Base-by-base conservation (phyloP, 331 rosid genomes). In the Saraca asoca region DNA sequence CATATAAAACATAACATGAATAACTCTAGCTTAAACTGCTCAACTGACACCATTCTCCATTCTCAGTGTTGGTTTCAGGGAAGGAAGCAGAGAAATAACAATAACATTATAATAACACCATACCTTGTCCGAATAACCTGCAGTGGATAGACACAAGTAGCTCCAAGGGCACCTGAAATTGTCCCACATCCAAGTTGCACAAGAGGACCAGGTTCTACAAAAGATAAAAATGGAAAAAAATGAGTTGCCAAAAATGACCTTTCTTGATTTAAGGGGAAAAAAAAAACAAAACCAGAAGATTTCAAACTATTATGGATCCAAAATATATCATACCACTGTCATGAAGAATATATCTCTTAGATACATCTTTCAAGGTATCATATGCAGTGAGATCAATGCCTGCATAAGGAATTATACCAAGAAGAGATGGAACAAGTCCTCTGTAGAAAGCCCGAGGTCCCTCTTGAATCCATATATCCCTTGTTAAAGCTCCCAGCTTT, bases 121-220 rank as follows among this genome's bases (percentile, higher is more conserved):
- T 88, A 88, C 95, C 95, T 85, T 20, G 95, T 88, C 19, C 95
- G 85, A 61, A 88, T 76, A 78, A 88, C 95, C 80, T 88, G 95
- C 80, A 88, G 72, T 0, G 95, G 95, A 70, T 88, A 88, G 76
- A 85, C 91, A 79, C 88, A 88, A 13, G 90, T 83, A 51, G 95
- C 95, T 58, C 91, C 91, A 54, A 85, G 83, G 48, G 92, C 95
- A 60, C 88, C 95, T 5, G 95, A 88, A 66, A 88, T 58, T 39
- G 91, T 88, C 71, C 95, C 95, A 73, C 95, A 88, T 24, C 95
- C 95, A 50, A 88, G 78, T 74, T 88, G 95, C 38, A 83, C 72
- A 0, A 88, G 83, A 75, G 92, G 86, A 50, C 95, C 95, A 51
- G 91, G 88, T 64, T 88, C 95, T 88, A 62, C 57, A 12, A 44